Percentiles rank a stretch among this genome's conserved stretches.
These are phyloP conservation scores for Bremia lactucae DNA, from an alignment of 352 stramenopile species.

Conservation along the genomic window DNA sequence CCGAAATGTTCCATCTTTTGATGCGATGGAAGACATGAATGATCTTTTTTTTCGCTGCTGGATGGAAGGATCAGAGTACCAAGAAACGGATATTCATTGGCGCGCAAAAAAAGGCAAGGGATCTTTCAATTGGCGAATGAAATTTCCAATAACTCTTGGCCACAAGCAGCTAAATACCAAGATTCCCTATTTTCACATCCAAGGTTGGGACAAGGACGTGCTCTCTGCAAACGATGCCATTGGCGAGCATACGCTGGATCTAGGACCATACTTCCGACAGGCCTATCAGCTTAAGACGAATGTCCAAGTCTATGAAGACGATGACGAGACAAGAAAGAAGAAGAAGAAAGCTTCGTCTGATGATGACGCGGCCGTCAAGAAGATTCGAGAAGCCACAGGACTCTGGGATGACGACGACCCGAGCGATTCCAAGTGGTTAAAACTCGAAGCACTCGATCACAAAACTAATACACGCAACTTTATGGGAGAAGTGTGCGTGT, in stretches of 20 bases:
- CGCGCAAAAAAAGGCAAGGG: slow-evolving; percentile 89
- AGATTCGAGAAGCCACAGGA: slow-evolving; percentile 75
- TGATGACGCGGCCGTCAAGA: slow-evolving; percentile 67
- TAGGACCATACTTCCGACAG: slow-evolving; percentile 58
- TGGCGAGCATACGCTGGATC: slow-evolving; percentile 75
- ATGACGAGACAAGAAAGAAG: slow-evolving; percentile 59
- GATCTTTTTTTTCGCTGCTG: slow-evolving; percentile 88
- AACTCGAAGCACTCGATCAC: slow-evolving; percentile 71
- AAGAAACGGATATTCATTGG: slow-evolving; percentile 92
- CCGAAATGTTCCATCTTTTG: slow-evolving; percentile 80
- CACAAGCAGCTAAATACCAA: slow-evolving; percentile 83
- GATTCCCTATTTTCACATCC: slow-evolving; percentile 89
- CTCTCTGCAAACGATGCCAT: slow-evolving; percentile 89
- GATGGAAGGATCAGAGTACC: slow-evolving; percentile 71
- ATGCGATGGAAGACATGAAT: slow-evolving; percentile 85
- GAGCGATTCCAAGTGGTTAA: slow-evolving; percentile 76
- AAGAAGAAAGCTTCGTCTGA: slow-evolving; percentile 71
- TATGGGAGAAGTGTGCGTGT: slow-evolving; percentile 84
- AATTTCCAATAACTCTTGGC: slow-evolving; percentile 84
- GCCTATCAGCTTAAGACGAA: slow-evolving; percentile 69
- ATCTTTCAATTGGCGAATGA: slow-evolving; percentile 92
- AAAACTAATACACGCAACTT: slow-evolving; percentile 70
- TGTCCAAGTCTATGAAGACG: slow-evolving; percentile 78
- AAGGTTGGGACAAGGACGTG: slow-evolving; percentile 91
- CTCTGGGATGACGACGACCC: slow-evolving; percentile 80